phyloP scores from a whole-genome alignment of 768 basidiomycete species.

The Phlebiopsis flavidoalba region DNA sequence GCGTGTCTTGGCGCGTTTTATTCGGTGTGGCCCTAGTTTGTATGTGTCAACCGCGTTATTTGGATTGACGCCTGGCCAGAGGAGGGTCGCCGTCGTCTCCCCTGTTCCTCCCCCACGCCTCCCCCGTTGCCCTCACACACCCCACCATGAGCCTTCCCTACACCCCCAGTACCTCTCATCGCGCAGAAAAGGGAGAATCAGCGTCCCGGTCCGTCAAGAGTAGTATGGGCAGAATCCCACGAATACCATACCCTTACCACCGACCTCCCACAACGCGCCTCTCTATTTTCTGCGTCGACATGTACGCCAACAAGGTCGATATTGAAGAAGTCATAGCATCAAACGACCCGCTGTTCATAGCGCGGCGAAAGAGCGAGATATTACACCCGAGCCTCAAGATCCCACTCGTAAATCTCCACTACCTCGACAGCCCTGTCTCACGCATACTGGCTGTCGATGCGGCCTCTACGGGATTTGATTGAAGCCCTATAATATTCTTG shows the following conservation, averaged over 20 bases:
- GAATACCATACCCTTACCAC: conserved; percentile 39
- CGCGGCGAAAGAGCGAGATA: conserved; percentile 48
- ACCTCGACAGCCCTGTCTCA: conserved; percentile 61
- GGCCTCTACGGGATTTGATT: conserved; percentile 53
- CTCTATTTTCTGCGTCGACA: conserved; percentile 30
- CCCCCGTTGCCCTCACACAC: background rate
- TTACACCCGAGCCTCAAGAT: conserved; percentile 72
- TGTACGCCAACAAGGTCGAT: conserved; percentile 59
- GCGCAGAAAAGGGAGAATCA: conserved; percentile 48
- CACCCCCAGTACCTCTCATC: conserved; percentile 54
- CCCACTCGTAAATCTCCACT: conserved; percentile 57
- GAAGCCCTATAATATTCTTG: conserved; percentile 71
- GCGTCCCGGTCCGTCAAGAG: conserved; percentile 10
- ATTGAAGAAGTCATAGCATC: conserved; percentile 51
- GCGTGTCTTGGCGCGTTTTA: conserved; percentile 3
- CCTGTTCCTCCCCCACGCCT: background rate
- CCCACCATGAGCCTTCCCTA: conserved; percentile 38
- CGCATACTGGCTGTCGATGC: conserved; percentile 48
- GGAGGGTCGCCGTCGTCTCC: background rate
- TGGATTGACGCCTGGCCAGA: background rate
- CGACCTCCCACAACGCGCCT: conserved; percentile 15
- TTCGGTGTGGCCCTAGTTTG: conserved; percentile 4
- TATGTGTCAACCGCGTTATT: conserved; percentile 7
- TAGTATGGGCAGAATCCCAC: background rate
- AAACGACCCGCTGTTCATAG: conserved; percentile 29